These are phyloP conservation scores for Ustilaginoidea virens DNA, from an alignment of 2,329 filamentous ascomycete species.

Conservation along the genomic window DNA sequence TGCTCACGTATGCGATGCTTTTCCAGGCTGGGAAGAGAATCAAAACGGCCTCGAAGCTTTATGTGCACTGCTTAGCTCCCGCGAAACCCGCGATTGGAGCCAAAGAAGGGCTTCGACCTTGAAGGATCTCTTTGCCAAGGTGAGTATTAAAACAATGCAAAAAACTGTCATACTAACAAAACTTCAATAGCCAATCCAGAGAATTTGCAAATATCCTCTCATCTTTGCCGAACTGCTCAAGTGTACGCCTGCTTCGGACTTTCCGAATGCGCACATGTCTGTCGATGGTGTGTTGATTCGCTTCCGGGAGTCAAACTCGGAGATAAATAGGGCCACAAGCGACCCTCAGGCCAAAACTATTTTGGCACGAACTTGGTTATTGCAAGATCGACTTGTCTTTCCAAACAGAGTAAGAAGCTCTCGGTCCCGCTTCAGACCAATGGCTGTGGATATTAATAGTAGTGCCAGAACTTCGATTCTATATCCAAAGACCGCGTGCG, in stretches of 20 bases:
- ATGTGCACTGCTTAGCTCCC: constrained; percentile 58
- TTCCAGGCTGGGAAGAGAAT: constrained; percentile 62
- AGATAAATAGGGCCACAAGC: constrained; percentile 74
- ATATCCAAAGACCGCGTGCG: constrained; percentile 52
- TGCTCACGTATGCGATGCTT: constrained; percentile 48
- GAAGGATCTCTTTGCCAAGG: constrained; percentile 82
- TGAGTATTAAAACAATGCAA: constrained; percentile 15
- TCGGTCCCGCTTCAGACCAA: neutral
- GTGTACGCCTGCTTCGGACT: constrained; percentile 71
- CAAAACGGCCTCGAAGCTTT: constrained; percentile 77
- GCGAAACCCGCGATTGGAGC: constrained; percentile 40
- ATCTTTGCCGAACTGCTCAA: constrained; percentile 73
- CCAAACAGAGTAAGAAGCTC: constrained; percentile 46
- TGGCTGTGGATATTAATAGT: neutral
- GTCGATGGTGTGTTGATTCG: constrained; percentile 58
- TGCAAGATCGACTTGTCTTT: constrained; percentile 71
- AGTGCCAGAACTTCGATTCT: constrained; percentile 29
- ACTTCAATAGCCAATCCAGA: constrained; percentile 61
- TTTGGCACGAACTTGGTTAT: constrained; percentile 68
- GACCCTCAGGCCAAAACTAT: constrained; percentile 53
- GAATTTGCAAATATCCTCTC: constrained; percentile 80
- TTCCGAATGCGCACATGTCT: constrained; percentile 66
- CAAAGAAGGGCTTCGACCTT: constrained; percentile 72
- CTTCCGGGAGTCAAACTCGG: constrained; percentile 58
- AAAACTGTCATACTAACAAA: neutral